Conservation (phyloP, 768 basidiomycete genomes). For the Kwoniella sp. region DNA sequence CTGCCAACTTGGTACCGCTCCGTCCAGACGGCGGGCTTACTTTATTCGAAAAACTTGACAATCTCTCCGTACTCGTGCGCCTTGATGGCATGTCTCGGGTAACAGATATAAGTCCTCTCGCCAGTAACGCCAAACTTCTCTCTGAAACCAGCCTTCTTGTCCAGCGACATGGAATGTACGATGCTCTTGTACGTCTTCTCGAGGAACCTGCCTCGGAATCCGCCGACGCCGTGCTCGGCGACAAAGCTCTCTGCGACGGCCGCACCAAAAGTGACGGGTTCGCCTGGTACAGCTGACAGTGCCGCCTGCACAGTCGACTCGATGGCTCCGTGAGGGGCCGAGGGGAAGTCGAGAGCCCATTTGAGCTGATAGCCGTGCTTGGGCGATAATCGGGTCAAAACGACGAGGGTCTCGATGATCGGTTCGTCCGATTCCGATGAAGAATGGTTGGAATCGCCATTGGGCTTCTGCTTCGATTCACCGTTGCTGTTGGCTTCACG, state of each 20-base stretch:
- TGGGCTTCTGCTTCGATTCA: not conserved
- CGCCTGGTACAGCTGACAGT: slow-evolving; percentile 58
- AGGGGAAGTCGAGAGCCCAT: slow-evolving; percentile 64
- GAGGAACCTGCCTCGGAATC: slow-evolving; percentile 56
- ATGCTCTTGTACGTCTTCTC: slow-evolving; percentile 59
- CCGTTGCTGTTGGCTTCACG: not conserved
- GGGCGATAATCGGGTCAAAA: slow-evolving; percentile 61
- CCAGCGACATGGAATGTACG: slow-evolving; percentile 54
- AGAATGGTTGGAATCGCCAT: not conserved
- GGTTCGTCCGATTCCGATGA: slow-evolving; percentile 39
- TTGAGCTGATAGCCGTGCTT: slow-evolving; percentile 62
- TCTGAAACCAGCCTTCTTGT: slow-evolving; percentile 58
- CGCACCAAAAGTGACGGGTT: slow-evolving; percentile 59
- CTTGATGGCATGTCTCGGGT: slow-evolving; percentile 34
- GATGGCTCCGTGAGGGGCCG: slow-evolving; percentile 63
- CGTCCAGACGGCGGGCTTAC: no score
- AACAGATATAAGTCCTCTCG: slow-evolving; percentile 41
- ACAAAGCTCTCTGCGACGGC: slow-evolving; percentile 55
- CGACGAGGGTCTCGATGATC: slow-evolving; percentile 61
- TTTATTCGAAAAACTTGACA: slow-evolving; percentile 29
- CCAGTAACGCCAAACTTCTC: slow-evolving; percentile 51
- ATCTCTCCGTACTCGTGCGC: slow-evolving; percentile 27
- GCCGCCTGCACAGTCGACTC: slow-evolving; percentile 62
- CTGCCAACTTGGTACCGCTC: no score
- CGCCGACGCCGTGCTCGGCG: slow-evolving; percentile 54